phyloP scores from a whole-genome alignment of 1,139 yeast genomes.

The Lodderomyces theae region DNA sequence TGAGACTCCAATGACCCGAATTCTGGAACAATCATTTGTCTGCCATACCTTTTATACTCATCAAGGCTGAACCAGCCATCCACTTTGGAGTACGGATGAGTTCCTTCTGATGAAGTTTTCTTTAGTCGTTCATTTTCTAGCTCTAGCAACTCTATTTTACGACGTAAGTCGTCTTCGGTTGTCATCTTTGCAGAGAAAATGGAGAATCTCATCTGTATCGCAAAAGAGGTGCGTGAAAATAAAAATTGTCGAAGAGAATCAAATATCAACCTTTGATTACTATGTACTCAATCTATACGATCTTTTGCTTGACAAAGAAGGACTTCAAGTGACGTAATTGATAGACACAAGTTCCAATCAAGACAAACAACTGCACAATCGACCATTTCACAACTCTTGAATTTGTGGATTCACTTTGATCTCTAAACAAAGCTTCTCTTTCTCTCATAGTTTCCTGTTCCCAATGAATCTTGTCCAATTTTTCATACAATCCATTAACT shows the following conservation, averaged over 20 bases:
- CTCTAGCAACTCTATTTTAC: slow-evolving; percentile 22
- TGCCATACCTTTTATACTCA: slow-evolving; percentile 82
- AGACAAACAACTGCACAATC: slow-evolving; percentile 43
- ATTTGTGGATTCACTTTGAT: slow-evolving; percentile 48
- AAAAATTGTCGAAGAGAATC: too few species aligned
- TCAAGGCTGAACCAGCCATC: slow-evolving; percentile 39
- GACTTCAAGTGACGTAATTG: slow-evolving; percentile 52
- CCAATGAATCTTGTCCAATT: slow-evolving; percentile 43
- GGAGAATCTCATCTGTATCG: background rate
- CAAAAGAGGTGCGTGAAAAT: too few species aligned
- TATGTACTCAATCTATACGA: slow-evolving; percentile 29
- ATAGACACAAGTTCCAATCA: slow-evolving; percentile 48
- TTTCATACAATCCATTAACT: slow-evolving; percentile 39
- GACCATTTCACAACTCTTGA: slow-evolving; percentile 48
- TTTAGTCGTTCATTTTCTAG: slow-evolving; percentile 23
- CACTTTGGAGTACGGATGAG: slow-evolving; percentile 2
- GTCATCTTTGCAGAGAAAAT: background rate
- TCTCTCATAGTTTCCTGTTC: slow-evolving; percentile 49
- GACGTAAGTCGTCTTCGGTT: slow-evolving; percentile 19
- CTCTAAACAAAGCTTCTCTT: slow-evolving; percentile 47
- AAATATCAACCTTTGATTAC: too few species aligned
- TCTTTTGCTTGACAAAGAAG: slow-evolving; percentile 51
- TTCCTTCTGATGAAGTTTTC: background rate
- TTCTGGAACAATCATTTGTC: slow-evolving; percentile 91
- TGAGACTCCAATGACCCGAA: slow-evolving; percentile 61